Percentiles rank a stretch among this genome's conserved stretches.
Evolutionary conservation across 352 stramenopile genomes (phyloP).

Genomic region (Globisporangium paroecandrum): DNA sequence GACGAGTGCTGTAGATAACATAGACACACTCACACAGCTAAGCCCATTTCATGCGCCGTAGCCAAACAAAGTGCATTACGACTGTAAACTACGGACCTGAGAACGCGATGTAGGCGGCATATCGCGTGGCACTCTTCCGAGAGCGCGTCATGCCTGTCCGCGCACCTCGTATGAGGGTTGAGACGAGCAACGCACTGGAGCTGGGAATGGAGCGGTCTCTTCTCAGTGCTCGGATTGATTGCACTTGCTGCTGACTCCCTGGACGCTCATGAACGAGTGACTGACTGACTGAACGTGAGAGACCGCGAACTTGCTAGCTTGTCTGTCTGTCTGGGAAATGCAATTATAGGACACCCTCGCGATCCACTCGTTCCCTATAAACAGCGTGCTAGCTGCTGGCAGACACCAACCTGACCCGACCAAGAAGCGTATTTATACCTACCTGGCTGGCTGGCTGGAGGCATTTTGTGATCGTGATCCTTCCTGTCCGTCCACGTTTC

Average conservation of each 20-base stretch:
- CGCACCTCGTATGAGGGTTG: neutral
- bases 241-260: neutral
- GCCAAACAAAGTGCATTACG: neutral
- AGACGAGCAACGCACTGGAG: neutral
- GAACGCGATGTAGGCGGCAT: neutral
- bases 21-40: neutral
- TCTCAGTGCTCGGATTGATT: constrained; percentile 1
- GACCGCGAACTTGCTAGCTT: neutral
- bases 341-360: constrained; percentile 1
- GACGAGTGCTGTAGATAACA: constrained; percentile 1
- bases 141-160: neutral
- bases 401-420: neutral
- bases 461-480: neutral
- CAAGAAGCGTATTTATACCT: constrained; percentile 6
- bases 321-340: neutral
- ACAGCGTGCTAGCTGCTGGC: neutral
- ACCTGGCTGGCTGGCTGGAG: too few relatives aligned
- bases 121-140: neutral
- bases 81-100: neutral
- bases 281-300: neutral
- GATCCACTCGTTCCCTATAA: neutral
- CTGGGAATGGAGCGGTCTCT: neutral
- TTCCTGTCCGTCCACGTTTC: neutral
- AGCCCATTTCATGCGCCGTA: neutral
- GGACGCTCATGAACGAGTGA: constrained; percentile 5